phyloP scores from a whole-genome alignment of 2,329 filamentous ascomycete genomes.

The Calonectria pseudoreteaudii region DNA sequence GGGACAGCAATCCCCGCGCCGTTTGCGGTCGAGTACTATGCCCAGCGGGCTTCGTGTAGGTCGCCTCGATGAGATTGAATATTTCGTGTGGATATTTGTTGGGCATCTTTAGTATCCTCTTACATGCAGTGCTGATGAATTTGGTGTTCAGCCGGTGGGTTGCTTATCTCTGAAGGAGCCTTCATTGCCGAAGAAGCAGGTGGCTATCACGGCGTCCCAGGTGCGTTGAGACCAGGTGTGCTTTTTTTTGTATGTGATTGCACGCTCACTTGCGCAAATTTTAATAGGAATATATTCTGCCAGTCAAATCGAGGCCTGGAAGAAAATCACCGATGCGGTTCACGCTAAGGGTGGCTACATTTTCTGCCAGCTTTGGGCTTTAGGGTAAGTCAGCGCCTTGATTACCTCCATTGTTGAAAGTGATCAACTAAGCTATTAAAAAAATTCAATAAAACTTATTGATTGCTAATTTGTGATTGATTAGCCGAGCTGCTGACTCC shows the following conservation, averaged over 20 bases:
- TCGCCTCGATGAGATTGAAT: not conserved
- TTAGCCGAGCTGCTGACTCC: conserved; percentile 36
- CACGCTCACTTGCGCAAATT: conserved; percentile 37
- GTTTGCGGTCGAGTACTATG: conserved; percentile 59
- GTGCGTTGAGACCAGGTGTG: not conserved
- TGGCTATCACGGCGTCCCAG: conserved; percentile 44
- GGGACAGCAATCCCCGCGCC: conserved; percentile 38
- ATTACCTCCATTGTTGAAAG: not conserved
- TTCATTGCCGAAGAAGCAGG: conserved; percentile 50
- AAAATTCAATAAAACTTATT: not conserved
- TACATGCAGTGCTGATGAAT: not conserved
- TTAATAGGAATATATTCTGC: conserved; percentile 69
- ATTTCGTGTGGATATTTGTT: not conserved
- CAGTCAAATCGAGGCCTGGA: conserved; percentile 71
- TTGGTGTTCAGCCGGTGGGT: conserved; percentile 48
- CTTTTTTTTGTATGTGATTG: not conserved
- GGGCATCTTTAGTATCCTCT: not conserved
- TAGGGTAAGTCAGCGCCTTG: conserved; percentile 68
- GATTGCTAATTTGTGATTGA: conserved; percentile 1
- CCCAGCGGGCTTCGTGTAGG: conserved; percentile 53
- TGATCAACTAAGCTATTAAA: not conserved
- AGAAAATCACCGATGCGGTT: conserved; percentile 69
- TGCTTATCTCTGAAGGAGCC: conserved; percentile 61
- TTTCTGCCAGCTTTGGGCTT: conserved; percentile 72
- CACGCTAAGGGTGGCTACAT: conserved; percentile 72